Base-by-base conservation (phyloP, 768 basidiomycete genomes). In the Dentipellis fragilis region DNA sequence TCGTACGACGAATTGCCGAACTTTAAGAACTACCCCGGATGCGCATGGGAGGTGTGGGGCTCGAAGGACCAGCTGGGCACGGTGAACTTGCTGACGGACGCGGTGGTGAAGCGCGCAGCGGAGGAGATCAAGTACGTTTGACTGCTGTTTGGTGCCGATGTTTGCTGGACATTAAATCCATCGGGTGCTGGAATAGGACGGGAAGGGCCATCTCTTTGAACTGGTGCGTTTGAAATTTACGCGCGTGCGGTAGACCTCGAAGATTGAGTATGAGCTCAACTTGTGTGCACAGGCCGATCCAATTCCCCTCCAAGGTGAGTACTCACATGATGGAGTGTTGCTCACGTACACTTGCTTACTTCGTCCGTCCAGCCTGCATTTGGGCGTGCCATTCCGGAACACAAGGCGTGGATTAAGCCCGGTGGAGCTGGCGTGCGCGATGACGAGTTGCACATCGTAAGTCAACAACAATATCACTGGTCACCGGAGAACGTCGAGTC, bases 31-130 rank as follows among this genome's bases (percentile, higher is more conserved):
- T 69, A 74, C 59, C 63, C 60, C 8, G 85, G 84, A 10, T 86
- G 84, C 54, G 85, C 84, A 2, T 87, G 85, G 85, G 73, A 72
- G 3, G 72, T 85, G 10, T 86, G 83, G 83, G 84, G 84, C 22
- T 67, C 73, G 38, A 76, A 80, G 17, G 85, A 87, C 58, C 72
- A 86, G 61, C 71, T 86, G 17, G 85, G 85, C 1, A 86, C 83
- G 5, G 71, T 86, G 39, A 86, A 86, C 63, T 58, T 86, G 50
- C 66, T 87, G 38, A 85, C 85, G 1, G 76, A 78, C 19, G 76
- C 78, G 10, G 75, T 84, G n/a, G 81, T 85, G n/a, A 72, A 76
- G 61, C 68, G 68, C 42, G 78, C 81, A 14, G 80, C 81, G 14
- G 80, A 81, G 61, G 82, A 85, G 64, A 77, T 85, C 48, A 70